Evolutionary conservation across 495 filamentous ascomycete species (phyloP).

Genomic region (Aspergillus kassunensis): DNA sequence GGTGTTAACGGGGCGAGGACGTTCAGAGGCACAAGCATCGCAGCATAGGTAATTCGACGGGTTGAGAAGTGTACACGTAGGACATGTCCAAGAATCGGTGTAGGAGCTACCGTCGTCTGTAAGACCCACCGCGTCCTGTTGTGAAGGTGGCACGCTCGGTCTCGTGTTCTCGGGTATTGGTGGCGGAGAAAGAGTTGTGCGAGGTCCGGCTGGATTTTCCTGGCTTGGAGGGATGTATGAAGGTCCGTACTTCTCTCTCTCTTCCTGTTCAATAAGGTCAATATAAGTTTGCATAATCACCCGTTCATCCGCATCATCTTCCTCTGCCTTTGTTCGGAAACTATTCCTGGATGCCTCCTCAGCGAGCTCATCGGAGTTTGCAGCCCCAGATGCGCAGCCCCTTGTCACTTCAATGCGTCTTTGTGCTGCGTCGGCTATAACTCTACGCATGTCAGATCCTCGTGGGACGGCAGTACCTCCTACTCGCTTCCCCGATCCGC

Average conservation of each 20-base stretch:
- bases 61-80: constrained; percentile 81
- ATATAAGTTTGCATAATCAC: constrained; percentile 87
- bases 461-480: constrained; percentile 61
- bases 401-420: constrained; percentile 61
- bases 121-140: constrained; percentile 9
- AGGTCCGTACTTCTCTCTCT: constrained; percentile 65
- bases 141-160: constrained; percentile 12
- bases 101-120: constrained; percentile 29
- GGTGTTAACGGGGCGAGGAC: constrained; percentile 40
- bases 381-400: constrained; percentile 72
- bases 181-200: constrained; percentile 23
- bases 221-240: constrained; percentile 62
- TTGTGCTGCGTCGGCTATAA: constrained; percentile 70
- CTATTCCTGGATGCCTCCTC: constrained; percentile 68
- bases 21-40: constrained; percentile 70
- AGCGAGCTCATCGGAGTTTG: constrained; percentile 53
- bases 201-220: constrained; percentile 56
- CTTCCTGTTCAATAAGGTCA: constrained; percentile 82
- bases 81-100: constrained; percentile 64
- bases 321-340: constrained; percentile 78
- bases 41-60: constrained; percentile 64
- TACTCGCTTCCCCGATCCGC: constrained; percentile 68
- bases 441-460: constrained; percentile 67
- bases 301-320: constrained; percentile 83
- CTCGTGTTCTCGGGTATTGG: constrained; percentile 19